These are phyloP conservation scores for Neurospora discreta DNA, from an alignment of 495 filamentous ascomycete genomes.

Conservation along the genomic window DNA sequence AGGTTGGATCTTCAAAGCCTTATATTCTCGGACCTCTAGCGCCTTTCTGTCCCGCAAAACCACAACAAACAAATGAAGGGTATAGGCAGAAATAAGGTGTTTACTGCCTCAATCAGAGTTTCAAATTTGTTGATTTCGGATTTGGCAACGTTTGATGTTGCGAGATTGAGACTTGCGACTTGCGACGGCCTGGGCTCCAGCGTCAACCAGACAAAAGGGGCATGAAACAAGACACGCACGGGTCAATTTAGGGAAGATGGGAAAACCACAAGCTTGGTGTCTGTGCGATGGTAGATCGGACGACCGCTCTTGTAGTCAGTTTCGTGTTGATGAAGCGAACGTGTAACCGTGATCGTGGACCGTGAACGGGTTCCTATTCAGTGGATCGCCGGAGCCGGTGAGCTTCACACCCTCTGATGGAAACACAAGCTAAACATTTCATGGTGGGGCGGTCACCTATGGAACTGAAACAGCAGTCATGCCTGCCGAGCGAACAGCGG, in stretches of 20 bases:
- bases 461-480: neutral
- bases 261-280: neutral
- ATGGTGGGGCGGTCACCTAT: neutral
- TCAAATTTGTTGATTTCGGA: neutral
- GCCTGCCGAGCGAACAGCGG: neutral
- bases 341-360: neutral
- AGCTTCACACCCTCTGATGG: neutral
- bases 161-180: conserved; percentile 11
- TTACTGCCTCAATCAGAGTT: neutral
- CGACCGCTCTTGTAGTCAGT: neutral
- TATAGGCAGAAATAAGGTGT: neutral
- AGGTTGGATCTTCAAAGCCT: neutral
- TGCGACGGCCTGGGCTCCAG: conserved; percentile 10
- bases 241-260: neutral
- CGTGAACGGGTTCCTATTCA: neutral
- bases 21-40: neutral
- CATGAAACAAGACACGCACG: neutral
- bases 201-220: neutral
- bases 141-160: neutral
- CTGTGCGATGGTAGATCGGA: neutral
- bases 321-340: neutral
- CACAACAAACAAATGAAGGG: neutral
- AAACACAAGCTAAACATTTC: neutral
- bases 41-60: neutral
- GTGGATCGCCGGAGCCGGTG: neutral